Base-by-base conservation (phyloP, 805 yeast genomes). In the Yarrowia sp. region DNA sequence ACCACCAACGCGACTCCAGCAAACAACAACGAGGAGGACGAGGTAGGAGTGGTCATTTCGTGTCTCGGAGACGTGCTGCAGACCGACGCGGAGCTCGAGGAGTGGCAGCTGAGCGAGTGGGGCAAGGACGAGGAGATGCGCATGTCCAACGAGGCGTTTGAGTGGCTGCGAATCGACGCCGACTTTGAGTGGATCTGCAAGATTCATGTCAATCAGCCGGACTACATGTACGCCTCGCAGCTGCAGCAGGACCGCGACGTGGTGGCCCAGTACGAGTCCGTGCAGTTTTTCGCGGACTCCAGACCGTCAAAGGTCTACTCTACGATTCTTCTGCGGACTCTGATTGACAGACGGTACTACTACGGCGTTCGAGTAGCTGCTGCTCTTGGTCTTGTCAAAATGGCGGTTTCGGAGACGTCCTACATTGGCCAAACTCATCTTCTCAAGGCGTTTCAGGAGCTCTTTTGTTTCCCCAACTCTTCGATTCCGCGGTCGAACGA, bases 151-250 rank as follows among this genome's bases (percentile, higher is more conserved):
- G 98, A 94, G 73, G 97, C 97, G 0, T 95, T 92, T 77, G 99
- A 95, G 74, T 95, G 99, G 99, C 83, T 95, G 44, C 83, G 99
- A 72, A 91, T 94, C n/a, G 99, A 95, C 78, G 93, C 98, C 0
- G 99, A 95, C 76, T 90, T 89, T 73, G 99, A 95, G 76, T 95
- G 99, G 99, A 89, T 95, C 61, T 91, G 96, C 69, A 86, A 85
- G 71, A 81, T 91, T 24, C 83, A 86, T 69, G 86, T 95, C 40
- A 91, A 88, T 72, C 97, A 93, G 77, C 96, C 97, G 0, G 98
- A 92, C 73, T 90, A 92, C 74, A 95, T 95, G 98, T 95, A 85
- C 75, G 90, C 92, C 0, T 91, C 98, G 0, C 99, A 95, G 74
- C 79, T 95, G 38, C 95, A 91, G 72, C 96, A 92, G 75, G 99